A percentile compares a stretch with the other conserved stretches of the same genome.
These are phyloP conservation scores for Citrullus colocynthis DNA, from an alignment of 306 rosid species.

Conservation along the genomic window DNA sequence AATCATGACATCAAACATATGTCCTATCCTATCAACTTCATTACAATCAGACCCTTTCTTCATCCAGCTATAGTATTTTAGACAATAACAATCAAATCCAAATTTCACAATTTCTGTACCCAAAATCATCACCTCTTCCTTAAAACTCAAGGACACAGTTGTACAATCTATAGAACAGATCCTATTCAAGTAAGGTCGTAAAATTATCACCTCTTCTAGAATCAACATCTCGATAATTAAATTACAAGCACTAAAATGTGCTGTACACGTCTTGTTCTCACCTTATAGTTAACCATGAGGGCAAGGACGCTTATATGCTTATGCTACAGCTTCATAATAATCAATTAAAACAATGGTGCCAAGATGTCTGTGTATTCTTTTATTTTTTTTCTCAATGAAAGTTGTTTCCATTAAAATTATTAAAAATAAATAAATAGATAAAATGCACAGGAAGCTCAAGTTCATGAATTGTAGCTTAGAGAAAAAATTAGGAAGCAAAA, in stretches of 20 bases:
- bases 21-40: background rate
- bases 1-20: background rate
- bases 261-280: background rate
- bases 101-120: background rate
- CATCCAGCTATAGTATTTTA: background rate
- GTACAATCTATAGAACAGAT: no score
- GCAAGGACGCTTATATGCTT: background rate
- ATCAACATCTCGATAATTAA: background rate
- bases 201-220: background rate
- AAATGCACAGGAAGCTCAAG: background rate
- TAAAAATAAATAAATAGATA: no score
- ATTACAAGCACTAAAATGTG: background rate
- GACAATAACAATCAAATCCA: background rate
- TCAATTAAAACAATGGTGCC: slow-evolving; percentile 4
- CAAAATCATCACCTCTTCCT: background rate
- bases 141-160: no score
- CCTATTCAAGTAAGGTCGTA: background rate
- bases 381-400: no score
- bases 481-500: background rate
- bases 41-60: background rate
- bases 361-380: no score
- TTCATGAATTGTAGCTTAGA: background rate
- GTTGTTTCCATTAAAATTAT: no score
- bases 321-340: background rate
- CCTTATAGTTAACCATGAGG: background rate